Evolutionary conservation across 495 filamentous ascomycete species (phyloP).

Genomic region (Mycothermus thermophilus): DNA sequence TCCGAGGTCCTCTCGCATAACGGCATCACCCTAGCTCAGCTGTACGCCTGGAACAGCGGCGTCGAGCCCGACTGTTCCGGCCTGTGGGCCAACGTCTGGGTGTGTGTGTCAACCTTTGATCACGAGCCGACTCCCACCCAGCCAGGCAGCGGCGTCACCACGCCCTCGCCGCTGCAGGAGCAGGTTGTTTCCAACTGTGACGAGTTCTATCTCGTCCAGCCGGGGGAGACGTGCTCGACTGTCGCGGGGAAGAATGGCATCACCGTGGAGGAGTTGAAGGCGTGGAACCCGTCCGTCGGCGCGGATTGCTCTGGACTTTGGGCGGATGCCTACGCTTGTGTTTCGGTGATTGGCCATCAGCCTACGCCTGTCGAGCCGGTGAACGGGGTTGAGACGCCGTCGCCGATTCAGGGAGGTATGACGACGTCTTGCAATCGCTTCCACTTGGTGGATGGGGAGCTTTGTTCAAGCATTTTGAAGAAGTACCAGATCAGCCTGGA

Average conservation of each 20-base stretch:
- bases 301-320: conserved; percentile 5
- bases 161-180: conserved; percentile 20
- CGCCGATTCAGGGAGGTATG: conserved; percentile 16
- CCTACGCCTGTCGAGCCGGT: conserved; percentile 1
- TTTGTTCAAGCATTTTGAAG: conserved; percentile 25
- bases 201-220: conserved; percentile 16
- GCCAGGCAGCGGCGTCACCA: conserved; percentile 8
- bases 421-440: conserved; percentile 28
- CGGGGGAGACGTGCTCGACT: conserved; percentile 27
- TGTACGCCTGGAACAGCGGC: conserved; percentile 21
- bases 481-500: conserved; percentile 15
- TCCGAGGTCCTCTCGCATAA: conserved; percentile 16
- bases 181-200: conserved; percentile 27
- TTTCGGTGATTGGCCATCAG: conserved; percentile 3
- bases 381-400: conserved; percentile 12
- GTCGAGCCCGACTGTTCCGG: conserved; percentile 25
- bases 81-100: conserved; percentile 28
- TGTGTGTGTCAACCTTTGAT: conserved; percentile 6
- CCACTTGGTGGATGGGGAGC: conserved; percentile 30
- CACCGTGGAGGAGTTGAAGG: conserved; percentile 3
- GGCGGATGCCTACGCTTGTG: conserved; percentile 5
- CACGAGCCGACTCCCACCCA: conserved; percentile 1
- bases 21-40: conserved; percentile 9
- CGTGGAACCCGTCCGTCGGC: conserved; percentile 8
- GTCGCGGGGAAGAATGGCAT: conserved; percentile 16